phyloP scores from a whole-genome alignment of 495 filamentous ascomycete genomes.

The Penicillium flavigenum region DNA sequence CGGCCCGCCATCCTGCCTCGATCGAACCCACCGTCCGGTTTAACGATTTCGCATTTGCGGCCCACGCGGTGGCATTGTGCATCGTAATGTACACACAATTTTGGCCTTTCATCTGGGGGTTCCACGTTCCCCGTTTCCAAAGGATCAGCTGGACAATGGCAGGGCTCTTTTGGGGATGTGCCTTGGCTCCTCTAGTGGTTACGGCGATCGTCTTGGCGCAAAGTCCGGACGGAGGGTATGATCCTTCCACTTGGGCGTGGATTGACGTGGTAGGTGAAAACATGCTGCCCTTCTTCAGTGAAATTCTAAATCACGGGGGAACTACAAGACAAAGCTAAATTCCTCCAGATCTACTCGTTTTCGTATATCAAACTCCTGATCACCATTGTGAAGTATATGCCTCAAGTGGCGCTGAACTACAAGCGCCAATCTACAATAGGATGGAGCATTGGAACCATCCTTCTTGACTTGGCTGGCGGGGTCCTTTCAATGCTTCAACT shows the following conservation, averaged over 20 bases:
- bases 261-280: slow-evolving; percentile 69
- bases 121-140: slow-evolving; percentile 55
- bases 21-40: slow-evolving; percentile 78
- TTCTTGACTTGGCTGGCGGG: slow-evolving; percentile 82
- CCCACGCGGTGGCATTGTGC: slow-evolving; percentile 71
- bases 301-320: not conserved
- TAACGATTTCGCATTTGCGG: slow-evolving; percentile 87
- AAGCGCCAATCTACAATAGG: slow-evolving; percentile 77
- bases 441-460: slow-evolving; percentile 82
- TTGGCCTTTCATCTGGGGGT: slow-evolving; percentile 69
- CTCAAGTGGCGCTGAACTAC: slow-evolving; percentile 81
- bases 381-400: slow-evolving; percentile 87
- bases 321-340: not conserved
- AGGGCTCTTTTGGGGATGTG: slow-evolving; percentile 64
- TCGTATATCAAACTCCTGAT: slow-evolving; percentile 87
- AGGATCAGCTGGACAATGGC: slow-evolving; percentile 63
- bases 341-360: slow-evolving; percentile 67
- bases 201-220: slow-evolving; percentile 52
- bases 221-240: slow-evolving; percentile 54
- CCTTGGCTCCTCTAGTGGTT: slow-evolving; percentile 57
- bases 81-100: slow-evolving; percentile 70
- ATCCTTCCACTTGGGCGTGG: slow-evolving; percentile 64
- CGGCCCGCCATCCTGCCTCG: slow-evolving; percentile 67
- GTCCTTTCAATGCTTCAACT: slow-evolving; percentile 81
- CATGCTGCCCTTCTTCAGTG: not conserved